Base-by-base conservation (phyloP, 805 yeast genomes). In the Kluyveromyces nonfermentans region DNA sequence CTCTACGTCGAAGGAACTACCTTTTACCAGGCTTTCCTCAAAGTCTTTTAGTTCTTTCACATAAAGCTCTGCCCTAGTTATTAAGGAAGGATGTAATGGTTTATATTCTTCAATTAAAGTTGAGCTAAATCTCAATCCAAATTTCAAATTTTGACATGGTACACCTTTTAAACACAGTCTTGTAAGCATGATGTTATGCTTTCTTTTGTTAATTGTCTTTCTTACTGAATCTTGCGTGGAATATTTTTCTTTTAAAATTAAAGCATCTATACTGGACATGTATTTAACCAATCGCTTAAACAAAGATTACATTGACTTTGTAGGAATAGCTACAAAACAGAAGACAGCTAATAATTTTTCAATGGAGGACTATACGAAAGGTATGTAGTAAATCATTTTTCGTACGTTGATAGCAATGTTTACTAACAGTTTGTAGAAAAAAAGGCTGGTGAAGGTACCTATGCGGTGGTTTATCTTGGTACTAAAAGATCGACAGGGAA, bases 371-470 rank as follows among this genome's bases (percentile, higher is more conserved):
- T 33, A 33, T 33, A 33, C 35, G 7, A 33, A 33, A 18, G 35
- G 35, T 33, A 33, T 33, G 35, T 18, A 2, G 10, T 7, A 5
- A 18, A 33, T 9, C n/a, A 28, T 39, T 17, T 17, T 10, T 22
- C 15, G 22, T 4, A 10, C 30, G 14, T 25, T 25, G 12, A 25
- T 10, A 14, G 14, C 12, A n/a, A 7, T 33, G 33, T 20, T 17
- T 2, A 17, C 20, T n/a, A 12, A 20, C 15, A 10, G 7, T 35
- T 21, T 35, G 34, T 38, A 57, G 96, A 88, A 45, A 79, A 76
- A 51, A 89, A 88, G 59, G 97, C 93, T 22, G 99, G 99, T 59
- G 99, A 93, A 67, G 99, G 99, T 65, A 93, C 99, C 0, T 93
- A 90, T 68, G 99, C 99, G 38, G 95, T 89, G 44, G 99, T 93